These are phyloP conservation scores for Fusarium newnesense DNA, from an alignment of 2,329 filamentous ascomycete species.

Conservation along the genomic window DNA sequence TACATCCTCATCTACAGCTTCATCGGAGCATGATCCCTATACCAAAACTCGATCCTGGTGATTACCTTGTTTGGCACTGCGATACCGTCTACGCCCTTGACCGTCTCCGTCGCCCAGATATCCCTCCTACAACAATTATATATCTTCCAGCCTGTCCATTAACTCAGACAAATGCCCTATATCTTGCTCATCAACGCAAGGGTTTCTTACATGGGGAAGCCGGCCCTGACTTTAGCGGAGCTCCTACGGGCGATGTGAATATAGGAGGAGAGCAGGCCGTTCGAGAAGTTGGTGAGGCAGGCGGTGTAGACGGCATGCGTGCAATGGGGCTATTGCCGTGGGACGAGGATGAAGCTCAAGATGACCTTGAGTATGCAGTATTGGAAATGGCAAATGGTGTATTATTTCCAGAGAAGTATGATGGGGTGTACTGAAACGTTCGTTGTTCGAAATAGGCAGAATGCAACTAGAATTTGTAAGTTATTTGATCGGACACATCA, in stretches of 20 bases:
- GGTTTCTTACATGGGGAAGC: slow-evolving; percentile 54
- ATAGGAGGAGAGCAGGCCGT: slow-evolving; percentile 50
- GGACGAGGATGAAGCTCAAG: slow-evolving; percentile 50
- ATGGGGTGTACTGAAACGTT: slow-evolving; percentile 29
- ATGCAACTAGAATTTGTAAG: neutral
- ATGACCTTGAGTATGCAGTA: slow-evolving; percentile 49
- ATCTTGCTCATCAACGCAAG: slow-evolving; percentile 55
- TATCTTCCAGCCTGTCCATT: slow-evolving; percentile 55
- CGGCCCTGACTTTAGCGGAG: slow-evolving; percentile 53
- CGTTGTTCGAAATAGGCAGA: neutral
- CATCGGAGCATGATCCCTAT: slow-evolving; percentile 73
- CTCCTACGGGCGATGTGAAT: slow-evolving; percentile 49
- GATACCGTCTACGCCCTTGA: slow-evolving; percentile 78
- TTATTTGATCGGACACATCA: neutral
- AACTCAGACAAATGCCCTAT: slow-evolving; percentile 56
- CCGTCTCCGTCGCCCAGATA: slow-evolving; percentile 45
- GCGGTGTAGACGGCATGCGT: slow-evolving; percentile 52
- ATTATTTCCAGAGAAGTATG: slow-evolving; percentile 54
- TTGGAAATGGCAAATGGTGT: slow-evolving; percentile 53
- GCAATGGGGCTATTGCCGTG: slow-evolving; percentile 56
- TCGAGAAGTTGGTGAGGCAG: slow-evolving; percentile 52
- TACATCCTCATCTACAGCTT: slow-evolving; percentile 77
- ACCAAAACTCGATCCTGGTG: slow-evolving; percentile 75
- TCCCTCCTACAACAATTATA: slow-evolving; percentile 46
- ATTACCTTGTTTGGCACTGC: slow-evolving; percentile 81